A percentile compares a stretch with the other conserved stretches of the same genome.
Conservation (phyloP, 2,329 filamentous ascomycete species). For the Trichoderma asperellum region DNA sequence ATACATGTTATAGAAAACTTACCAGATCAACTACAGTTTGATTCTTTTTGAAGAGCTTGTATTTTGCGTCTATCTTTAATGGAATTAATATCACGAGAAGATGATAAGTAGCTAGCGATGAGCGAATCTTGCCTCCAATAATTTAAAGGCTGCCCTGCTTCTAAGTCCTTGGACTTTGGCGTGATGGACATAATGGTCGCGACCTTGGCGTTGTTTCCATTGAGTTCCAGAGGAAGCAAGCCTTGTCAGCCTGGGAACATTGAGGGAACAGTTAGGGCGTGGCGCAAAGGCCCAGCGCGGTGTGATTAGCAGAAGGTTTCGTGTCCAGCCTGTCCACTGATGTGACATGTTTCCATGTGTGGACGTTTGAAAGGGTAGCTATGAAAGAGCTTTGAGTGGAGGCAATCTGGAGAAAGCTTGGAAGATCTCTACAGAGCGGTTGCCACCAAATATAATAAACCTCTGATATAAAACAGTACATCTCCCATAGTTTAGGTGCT, state of each 20-base stretch:
- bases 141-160: constrained; percentile 90
- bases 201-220: constrained; percentile 81
- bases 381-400: neutral
- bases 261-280: neutral
- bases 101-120: neutral
- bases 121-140: constrained; percentile 69
- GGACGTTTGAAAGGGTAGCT: neutral
- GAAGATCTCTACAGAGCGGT: neutral
- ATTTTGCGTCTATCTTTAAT: constrained; percentile 68
- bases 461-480: neutral
- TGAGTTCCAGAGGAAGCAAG: constrained; percentile 64
- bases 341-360: constrained; percentile 11
- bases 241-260: neutral
- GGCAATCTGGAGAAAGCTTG: neutral
- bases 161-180: constrained; percentile 82
- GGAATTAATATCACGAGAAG: neutral
- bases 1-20: constrained; percentile 37
- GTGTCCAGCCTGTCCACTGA: neutral
- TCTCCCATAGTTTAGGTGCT: too few species aligned
- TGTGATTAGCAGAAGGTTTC: neutral
- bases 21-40: constrained; percentile 91
- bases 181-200: constrained; percentile 72
- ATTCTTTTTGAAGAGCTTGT: constrained; percentile 75
- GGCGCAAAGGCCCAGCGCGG: neutral
- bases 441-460: too few species aligned